Evolutionary conservation across 1,284 basidiomycete genomes (phyloP).

Genomic region (Leccinum proliferum): DNA sequence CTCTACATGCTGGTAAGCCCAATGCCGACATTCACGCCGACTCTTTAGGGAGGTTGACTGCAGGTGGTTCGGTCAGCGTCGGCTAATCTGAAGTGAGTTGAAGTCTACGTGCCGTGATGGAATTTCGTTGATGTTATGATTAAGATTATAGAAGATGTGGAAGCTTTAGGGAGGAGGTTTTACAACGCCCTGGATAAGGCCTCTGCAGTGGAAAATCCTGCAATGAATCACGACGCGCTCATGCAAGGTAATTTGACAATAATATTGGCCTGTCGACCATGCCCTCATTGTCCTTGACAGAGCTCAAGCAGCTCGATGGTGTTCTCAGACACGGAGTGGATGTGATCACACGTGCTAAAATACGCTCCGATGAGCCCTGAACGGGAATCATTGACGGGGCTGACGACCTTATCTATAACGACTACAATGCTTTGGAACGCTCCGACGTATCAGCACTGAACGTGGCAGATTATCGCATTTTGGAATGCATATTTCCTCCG

Average conservation of each 20-base stretch:
- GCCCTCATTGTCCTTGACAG: too few species aligned
- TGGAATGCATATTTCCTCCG: too few species aligned
- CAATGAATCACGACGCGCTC: conserved; percentile 44
- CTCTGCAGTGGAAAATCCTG: conserved; percentile 50
- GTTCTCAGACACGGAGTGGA: too few species aligned
- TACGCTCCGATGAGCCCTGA: neutral
- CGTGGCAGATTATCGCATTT: conserved; percentile 31
- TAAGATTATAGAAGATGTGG: conserved; percentile 48
- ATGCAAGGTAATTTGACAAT: conserved; percentile 44
- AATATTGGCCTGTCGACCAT: too few species aligned
- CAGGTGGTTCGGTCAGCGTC: too few species aligned
- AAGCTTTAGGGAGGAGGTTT: conserved; percentile 45
- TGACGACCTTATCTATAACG: conserved; percentile 48
- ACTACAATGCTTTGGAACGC: conserved; percentile 58
- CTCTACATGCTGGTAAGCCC: conserved; percentile 84
- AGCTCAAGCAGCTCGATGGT: too few species aligned
- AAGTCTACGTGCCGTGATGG: too few species aligned
- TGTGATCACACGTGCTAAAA: too few species aligned
- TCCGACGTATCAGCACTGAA: conserved; percentile 79
- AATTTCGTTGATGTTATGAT: too few species aligned
- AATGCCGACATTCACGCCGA: neutral
- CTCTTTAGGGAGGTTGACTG: neutral
- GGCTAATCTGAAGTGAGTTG: too few species aligned
- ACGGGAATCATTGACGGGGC: neutral
- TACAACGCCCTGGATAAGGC: conserved; percentile 54